Base-by-base conservation (phyloP, 352 stramenopile species). In the Pythium folliculosum region DNA sequence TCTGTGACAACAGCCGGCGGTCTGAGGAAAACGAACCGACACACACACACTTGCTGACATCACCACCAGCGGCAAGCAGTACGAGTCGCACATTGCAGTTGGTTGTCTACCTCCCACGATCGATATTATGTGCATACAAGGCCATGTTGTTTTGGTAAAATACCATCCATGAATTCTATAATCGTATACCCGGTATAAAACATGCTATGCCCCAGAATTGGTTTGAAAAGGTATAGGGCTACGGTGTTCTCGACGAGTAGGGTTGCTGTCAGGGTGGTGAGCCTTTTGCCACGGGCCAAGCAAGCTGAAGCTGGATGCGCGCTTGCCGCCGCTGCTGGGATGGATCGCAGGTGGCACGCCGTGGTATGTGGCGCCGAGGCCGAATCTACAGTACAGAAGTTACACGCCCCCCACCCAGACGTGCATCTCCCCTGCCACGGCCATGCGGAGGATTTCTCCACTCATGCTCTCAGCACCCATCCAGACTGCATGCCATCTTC, bases 1-100 rank as follows among this genome's bases (percentile, higher is more conserved):
- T 63, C 65, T 71, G 54, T 66, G 53, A 71, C 53, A 71, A 37
- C 55, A 63, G 63, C 25, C 44, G 54, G 19, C 14, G 65, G 57
- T 30, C 48, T 61, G 56, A 73, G 60, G 49, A 66, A 62, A 72
- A 59, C 54, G 47, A 72, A 69, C 60, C 58, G 56, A 59, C 49
- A 60, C 38, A 16, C 19, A 70, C 22, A 14, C 44, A 4, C 9
- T 27, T 63, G 65, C 56, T 71, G 65, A 71, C 65, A 66, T 71
- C 65, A 66, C 45, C 61, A 35, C 27, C 27, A 5, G 57, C 38
- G 38, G 44, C 44, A 55, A 62, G 40, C 44, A 47, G 56, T 27
- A 19, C 66, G 40, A 69, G 66, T 73, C 66, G 25, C 66, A 73
- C 66, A 60, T 73, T 73, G 66, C 66, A 73, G 55, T 73, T 69